Evolutionary conservation across 2,329 filamentous ascomycete genomes (phyloP).

Genomic region (Monilinia fructigena): DNA sequence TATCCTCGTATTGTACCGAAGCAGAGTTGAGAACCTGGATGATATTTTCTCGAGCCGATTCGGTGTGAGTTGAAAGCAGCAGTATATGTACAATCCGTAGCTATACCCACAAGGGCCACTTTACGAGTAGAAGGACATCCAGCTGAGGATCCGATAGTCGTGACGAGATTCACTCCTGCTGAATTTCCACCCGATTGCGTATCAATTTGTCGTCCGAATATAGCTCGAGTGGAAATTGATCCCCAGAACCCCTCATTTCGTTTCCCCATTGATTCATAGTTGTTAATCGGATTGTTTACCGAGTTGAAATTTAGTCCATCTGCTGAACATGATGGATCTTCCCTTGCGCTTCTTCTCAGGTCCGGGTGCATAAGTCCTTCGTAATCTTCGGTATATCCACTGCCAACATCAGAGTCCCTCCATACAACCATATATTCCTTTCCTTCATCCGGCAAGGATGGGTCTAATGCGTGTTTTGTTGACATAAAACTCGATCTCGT

Average conservation of each 20-base stretch:
- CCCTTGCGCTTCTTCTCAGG: slow-evolving; percentile 34
- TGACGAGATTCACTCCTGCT: slow-evolving; percentile 73
- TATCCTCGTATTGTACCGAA: slow-evolving; percentile 81
- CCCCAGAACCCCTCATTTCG: slow-evolving; percentile 55
- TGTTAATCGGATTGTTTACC: slow-evolving; percentile 68
- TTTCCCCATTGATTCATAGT: slow-evolving; percentile 40
- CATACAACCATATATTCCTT: slow-evolving; percentile 87
- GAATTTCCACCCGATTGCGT: slow-evolving; percentile 70
- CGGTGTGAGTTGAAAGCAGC: slow-evolving; percentile 64
- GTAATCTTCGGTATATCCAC: slow-evolving; percentile 41
- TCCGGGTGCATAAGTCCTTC: slow-evolving; percentile 52
- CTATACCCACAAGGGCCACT: slow-evolving; percentile 87
- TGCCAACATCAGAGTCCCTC: slow-evolving; percentile 78
- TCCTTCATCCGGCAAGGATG: slow-evolving; percentile 50
- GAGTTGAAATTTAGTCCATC: slow-evolving; percentile 79
- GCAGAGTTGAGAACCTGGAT: slow-evolving; percentile 83
- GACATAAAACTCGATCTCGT: slow-evolving; percentile 70
- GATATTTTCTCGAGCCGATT: slow-evolving; percentile 69
- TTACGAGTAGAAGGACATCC: slow-evolving; percentile 89
- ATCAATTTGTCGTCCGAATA: slow-evolving; percentile 76
- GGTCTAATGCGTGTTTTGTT: slow-evolving; percentile 71
- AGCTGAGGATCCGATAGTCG: slow-evolving; percentile 74
- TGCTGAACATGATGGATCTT: slow-evolving; percentile 61
- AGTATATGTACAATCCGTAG: slow-evolving; percentile 89
- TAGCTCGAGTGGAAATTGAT: slow-evolving; percentile 58